phyloP scores from a whole-genome alignment of 306 rosid genomes.

The Pueraria montana region DNA sequence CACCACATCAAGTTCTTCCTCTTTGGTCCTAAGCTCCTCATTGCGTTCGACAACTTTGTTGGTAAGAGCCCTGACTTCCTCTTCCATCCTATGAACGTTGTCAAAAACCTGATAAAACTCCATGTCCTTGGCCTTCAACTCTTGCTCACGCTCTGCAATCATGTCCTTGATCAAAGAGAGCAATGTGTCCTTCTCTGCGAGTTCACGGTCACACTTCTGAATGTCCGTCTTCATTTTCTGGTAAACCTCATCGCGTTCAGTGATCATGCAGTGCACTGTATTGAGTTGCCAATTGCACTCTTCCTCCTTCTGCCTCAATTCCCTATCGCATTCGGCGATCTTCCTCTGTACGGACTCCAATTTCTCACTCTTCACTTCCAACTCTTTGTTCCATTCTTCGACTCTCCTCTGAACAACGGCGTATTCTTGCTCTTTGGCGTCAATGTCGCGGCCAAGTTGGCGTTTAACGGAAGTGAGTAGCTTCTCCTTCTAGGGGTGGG shows the following conservation, averaged over 20 bases:
- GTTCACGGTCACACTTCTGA: not conserved
- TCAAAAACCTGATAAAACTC: not conserved
- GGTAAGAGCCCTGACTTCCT: conserved; percentile 17
- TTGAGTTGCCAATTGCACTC: conserved; percentile 29
- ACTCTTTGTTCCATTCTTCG: conserved; percentile 40
- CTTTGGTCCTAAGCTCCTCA: conserved; percentile 40
- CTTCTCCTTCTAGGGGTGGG: no score
- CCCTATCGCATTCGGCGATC: conserved; percentile 44
- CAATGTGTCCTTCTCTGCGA: not conserved
- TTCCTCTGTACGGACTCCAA: conserved; percentile 37
- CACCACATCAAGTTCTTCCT: conserved; percentile 31
- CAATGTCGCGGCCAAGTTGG: conserved; percentile 42
- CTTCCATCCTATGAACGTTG: not conserved
- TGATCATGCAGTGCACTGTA: not conserved
- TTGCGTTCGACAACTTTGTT: not conserved
- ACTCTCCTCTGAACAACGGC: conserved; percentile 21
- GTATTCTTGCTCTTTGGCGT: conserved; percentile 46
- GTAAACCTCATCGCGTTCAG: not conserved
- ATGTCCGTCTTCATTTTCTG: conserved; percentile 19
- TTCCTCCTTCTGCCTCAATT: conserved; percentile 15
- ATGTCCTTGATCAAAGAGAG: not conserved
- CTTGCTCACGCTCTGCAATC: conserved; percentile 28
- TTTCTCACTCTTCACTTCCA: conserved; percentile 35
- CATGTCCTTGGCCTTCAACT: conserved; percentile 1
- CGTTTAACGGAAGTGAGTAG: conserved; percentile 37